These are phyloP conservation scores for Vachellia collinsii DNA, from an alignment of 306 rosid genomes.

Conservation along the genomic window DNA sequence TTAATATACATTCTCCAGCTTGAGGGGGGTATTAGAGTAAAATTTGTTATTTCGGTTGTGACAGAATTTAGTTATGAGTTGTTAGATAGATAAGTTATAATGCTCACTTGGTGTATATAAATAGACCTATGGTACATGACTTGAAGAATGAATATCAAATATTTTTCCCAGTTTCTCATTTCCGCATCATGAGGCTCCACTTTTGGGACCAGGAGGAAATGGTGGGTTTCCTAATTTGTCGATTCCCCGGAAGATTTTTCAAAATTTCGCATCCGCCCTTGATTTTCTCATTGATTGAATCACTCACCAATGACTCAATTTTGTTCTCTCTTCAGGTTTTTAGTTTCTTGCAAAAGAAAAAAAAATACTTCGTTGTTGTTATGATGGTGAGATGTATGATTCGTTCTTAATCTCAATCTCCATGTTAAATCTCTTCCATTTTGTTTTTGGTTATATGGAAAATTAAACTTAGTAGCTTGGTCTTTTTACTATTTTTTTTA, in stretches of 20 bases:
- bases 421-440: not conserved
- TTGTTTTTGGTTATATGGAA: not conserved
- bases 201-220: conserved; percentile 10
- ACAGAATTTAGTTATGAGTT: too few relatives aligned
- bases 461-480: not conserved
- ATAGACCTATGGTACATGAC: too few relatives aligned
- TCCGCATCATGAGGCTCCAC: too few relatives aligned
- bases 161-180: too few relatives aligned
- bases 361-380: not conserved
- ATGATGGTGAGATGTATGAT: not conserved
- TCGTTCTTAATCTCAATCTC: not conserved
- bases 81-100: too few relatives aligned
- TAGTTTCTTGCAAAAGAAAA: not conserved
- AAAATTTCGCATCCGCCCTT: not conserved
- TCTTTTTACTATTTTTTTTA: not conserved
- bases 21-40: too few relatives aligned
- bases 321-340: not conserved
- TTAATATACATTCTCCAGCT: too few relatives aligned
- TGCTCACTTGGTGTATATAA: too few relatives aligned
- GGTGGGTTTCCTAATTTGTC: conserved; percentile 31
- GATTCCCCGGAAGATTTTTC: conserved; percentile 36
- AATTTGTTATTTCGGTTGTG: too few relatives aligned
- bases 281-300: not conserved
- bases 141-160: too few relatives aligned
- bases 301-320: not conserved